These are phyloP conservation scores for Aspergillus sclerotiicarbonarius DNA, from an alignment of 495 filamentous ascomycete species.

Conservation along the genomic window DNA sequence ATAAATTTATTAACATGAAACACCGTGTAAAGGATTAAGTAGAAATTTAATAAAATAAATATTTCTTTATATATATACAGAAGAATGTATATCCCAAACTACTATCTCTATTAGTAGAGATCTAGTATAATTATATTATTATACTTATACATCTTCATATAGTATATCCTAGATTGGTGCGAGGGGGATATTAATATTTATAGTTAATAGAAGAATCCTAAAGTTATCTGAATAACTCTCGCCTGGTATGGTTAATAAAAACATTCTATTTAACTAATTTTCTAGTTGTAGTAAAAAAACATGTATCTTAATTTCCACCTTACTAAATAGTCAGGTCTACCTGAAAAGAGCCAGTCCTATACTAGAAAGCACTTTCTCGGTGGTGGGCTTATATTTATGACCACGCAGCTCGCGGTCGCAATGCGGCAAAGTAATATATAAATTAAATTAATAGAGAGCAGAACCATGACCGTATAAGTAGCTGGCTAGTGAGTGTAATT, in stretches of 20 bases:
- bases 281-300: not conserved
- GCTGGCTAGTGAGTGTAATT: too few relatives aligned
- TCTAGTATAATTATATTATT: not conserved
- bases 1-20: not conserved
- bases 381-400: slow-evolving; percentile 3
- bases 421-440: not conserved
- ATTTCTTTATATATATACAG: not conserved
- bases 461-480: not conserved
- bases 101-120: not conserved
- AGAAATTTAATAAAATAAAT: not conserved
- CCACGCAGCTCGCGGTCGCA: slow-evolving; percentile 4
- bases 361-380: slow-evolving; percentile 1
- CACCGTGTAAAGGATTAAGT: not conserved
- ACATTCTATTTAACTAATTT: slow-evolving; percentile 2
- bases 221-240: not conserved
- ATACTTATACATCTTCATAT: not conserved
- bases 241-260: not conserved
- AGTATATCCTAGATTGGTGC: not conserved
- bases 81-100: slow-evolving; percentile 1
- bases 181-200: slow-evolving; percentile 3
- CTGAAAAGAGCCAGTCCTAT: not conserved
- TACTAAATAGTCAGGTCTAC: not conserved
- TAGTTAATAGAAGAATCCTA: slow-evolving; percentile 1
- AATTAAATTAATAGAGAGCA: not conserved
- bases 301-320: slow-evolving; percentile 1